phyloP scores from a whole-genome alignment of 2,329 filamentous ascomycete species.

The Trichoderma lentiforme region DNA sequence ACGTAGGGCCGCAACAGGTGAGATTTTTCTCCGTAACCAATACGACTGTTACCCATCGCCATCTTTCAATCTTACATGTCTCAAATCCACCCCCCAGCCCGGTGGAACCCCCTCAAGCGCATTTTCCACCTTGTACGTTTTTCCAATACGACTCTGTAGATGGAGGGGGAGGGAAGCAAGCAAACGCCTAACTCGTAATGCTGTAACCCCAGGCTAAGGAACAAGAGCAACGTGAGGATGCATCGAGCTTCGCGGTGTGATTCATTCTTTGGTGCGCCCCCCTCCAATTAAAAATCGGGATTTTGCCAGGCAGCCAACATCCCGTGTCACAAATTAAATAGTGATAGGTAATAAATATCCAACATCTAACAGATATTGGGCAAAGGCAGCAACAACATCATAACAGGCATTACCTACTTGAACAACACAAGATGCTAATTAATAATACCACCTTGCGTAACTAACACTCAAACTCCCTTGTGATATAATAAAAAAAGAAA shows the following conservation, averaged over 20 bases:
- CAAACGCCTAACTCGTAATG: background rate
- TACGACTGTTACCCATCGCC: constrained; percentile 3
- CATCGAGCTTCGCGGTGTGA: constrained; percentile 1
- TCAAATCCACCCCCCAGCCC: background rate
- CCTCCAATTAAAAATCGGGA: background rate
- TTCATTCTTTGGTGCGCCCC: background rate
- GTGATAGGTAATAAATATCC: background rate
- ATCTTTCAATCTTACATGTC: constrained; percentile 15
- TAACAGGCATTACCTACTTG: background rate
- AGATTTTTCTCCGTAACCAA: constrained; percentile 11
- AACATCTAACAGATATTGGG: background rate
- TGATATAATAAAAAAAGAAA: too few relatives aligned
- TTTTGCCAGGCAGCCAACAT: background rate
- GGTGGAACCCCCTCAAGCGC: background rate
- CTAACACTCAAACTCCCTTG: background rate
- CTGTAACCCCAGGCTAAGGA: background rate
- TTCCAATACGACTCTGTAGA: background rate
- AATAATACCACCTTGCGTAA: background rate
- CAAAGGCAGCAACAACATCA: background rate
- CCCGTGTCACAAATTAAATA: background rate
- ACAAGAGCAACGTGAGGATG: background rate
- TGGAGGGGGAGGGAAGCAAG: background rate
- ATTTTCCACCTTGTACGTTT: background rate
- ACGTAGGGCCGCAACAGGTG: constrained; percentile 4
- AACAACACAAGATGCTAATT: background rate